Percentiles rank a stretch among this genome's conserved stretches.
Evolutionary conservation across 352 stramenopile species (phyloP).

Genomic region (Discostella stelligera): DNA sequence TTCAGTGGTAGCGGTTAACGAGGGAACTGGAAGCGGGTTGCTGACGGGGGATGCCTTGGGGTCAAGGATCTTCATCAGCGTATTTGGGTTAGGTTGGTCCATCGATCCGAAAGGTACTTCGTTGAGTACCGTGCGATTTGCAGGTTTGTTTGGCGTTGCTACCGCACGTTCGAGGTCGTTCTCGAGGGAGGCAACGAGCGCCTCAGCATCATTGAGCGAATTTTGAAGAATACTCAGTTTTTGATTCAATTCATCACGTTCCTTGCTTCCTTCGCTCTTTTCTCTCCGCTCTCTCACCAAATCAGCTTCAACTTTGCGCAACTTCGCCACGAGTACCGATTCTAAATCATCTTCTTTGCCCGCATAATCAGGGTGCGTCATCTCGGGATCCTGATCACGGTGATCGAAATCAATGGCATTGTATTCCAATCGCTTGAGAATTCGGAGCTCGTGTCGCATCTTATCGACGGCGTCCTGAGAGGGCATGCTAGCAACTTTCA

Average conservation of each 20-base stretch:
- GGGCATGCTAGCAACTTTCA: conserved; percentile 87
- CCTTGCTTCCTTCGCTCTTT: conserved; percentile 50
- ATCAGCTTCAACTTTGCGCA: conserved; percentile 73
- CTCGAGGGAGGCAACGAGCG: conserved; percentile 69
- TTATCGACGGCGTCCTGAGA: conserved; percentile 87
- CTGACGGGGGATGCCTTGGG: conserved; percentile 41
- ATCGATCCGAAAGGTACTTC: conserved; percentile 19
- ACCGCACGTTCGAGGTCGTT: conserved; percentile 70
- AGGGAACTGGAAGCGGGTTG: conserved; percentile 16
- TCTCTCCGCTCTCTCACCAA: conserved; percentile 72
- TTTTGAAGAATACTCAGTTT: conserved; percentile 55
- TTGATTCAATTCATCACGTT: conserved; percentile 47
- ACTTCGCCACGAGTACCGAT: conserved; percentile 73
- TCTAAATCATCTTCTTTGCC: conserved; percentile 78
- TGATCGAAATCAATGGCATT: conserved; percentile 84
- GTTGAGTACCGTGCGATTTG: conserved; percentile 11
- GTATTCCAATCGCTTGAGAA: conserved; percentile 89
- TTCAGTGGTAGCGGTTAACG: conserved; percentile 43
- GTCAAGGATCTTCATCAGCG: conserved; percentile 73
- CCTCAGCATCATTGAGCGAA: conserved; percentile 60
- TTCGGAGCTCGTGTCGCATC: conserved; percentile 87
- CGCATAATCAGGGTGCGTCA: conserved; percentile 38
- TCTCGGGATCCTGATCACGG: conserved; percentile 65
- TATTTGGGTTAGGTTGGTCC: conserved; percentile 47
- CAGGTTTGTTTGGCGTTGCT: conserved; percentile 29